Evolutionary conservation across 768 basidiomycete species (phyloP).

Genomic region (Agaricus subrufescens): DNA sequence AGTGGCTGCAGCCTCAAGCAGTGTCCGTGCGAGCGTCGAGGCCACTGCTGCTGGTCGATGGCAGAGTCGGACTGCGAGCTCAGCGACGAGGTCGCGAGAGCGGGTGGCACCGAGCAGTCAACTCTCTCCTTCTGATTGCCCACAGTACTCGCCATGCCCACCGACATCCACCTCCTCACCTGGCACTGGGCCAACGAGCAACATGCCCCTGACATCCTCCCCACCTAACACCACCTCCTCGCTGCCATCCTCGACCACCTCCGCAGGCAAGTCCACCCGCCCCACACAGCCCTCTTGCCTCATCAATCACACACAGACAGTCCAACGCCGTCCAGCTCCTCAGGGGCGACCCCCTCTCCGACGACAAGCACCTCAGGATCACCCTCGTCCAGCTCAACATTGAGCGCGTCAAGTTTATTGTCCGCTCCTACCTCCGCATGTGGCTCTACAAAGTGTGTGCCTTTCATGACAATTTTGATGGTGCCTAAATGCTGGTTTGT

Average conservation of each 20-base stretch:
- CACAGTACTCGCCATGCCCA: conserved; percentile 40
- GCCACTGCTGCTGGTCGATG: too few relatives aligned
- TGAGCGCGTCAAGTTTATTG: conserved; percentile 89
- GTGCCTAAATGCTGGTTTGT: neutral
- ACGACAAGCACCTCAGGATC: conserved; percentile 91
- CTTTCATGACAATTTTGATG: neutral
- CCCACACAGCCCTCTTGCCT: too few relatives aligned
- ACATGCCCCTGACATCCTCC: conserved; percentile 74
- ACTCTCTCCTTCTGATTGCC: neutral
- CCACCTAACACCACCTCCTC: conserved; percentile 66
- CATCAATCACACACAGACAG: conserved; percentile 32
- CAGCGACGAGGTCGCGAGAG: too few relatives aligned
- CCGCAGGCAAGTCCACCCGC: conserved; percentile 61
- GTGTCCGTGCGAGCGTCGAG: too few relatives aligned
- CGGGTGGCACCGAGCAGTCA: neutral
- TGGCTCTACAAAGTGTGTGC: conserved; percentile 81
- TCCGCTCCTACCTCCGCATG: conserved; percentile 85
- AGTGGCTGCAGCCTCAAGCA: neutral
- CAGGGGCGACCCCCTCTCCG: conserved; percentile 79
- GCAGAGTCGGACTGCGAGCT: too few relatives aligned
- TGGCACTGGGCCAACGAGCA: conserved; percentile 87
- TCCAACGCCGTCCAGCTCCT: conserved; percentile 74
- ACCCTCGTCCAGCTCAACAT: conserved; percentile 94
- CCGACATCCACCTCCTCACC: conserved; percentile 53
- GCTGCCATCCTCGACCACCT: conserved; percentile 69